phyloP scores from a whole-genome alignment of 805 yeast genomes.

The Hanseniaspora occidentalis region DNA sequence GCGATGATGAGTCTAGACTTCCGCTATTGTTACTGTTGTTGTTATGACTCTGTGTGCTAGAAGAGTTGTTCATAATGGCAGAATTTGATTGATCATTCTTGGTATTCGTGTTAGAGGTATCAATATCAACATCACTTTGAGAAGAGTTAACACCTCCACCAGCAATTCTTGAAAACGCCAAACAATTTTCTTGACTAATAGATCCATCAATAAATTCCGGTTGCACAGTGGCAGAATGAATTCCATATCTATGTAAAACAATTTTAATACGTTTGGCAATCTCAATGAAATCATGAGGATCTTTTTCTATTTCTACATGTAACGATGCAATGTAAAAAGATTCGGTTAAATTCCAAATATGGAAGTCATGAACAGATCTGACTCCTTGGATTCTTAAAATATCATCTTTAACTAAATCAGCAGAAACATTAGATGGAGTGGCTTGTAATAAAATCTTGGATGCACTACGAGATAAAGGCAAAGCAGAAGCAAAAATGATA shows the following conservation, averaged over 20 bases:
- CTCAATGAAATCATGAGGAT: conserved; percentile 54
- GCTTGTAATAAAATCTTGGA: conserved; percentile 86
- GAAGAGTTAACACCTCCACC: conserved; percentile 17
- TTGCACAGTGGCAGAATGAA: conserved; percentile 90
- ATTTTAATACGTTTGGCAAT: conserved; percentile 66
- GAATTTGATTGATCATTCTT: conserved; percentile 5
- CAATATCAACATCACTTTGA: conserved; percentile 4
- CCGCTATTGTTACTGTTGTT: not conserved
- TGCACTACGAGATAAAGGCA: conserved; percentile 79
- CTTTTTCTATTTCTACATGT: conserved; percentile 62
- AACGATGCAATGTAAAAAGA: conserved; percentile 75
- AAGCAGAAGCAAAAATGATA: conserved; percentile 81
- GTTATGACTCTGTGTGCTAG: too few relatives aligned
- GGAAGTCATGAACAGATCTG: conserved; percentile 84
- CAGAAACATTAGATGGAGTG: conserved; percentile 73
- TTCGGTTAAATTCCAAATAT: conserved; percentile 92
- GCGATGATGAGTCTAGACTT: not conserved
- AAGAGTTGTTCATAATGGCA: conserved; percentile 6
- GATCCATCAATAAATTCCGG: conserved; percentile 58
- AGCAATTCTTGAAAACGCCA: conserved; percentile 24
- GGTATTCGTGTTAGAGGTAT: conserved; percentile 13
- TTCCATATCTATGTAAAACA: conserved; percentile 71
- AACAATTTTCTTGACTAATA: conserved; percentile 21
- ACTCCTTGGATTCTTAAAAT: conserved; percentile 61
- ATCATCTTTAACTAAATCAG: conserved; percentile 59